These are phyloP conservation scores for Termitomyces sp. DNA, from an alignment of 768 basidiomycete species.

Conservation along the genomic window DNA sequence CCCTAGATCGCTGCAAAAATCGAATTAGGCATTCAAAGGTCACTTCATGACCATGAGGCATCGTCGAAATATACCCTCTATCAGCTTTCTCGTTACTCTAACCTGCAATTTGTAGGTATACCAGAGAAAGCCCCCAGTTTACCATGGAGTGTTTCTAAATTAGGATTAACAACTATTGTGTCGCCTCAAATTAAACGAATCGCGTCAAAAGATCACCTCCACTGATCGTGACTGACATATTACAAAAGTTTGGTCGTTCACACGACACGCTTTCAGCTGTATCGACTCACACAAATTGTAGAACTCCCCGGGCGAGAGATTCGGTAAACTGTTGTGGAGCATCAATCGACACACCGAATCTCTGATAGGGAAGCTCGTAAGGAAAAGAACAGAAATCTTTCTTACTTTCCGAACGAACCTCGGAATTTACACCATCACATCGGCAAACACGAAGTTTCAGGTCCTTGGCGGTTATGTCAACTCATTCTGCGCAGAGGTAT, in stretches of 20 bases:
- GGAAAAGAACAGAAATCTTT: not conserved
- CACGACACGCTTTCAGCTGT: not conserved
- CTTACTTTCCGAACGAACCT: slow-evolving; percentile 16
- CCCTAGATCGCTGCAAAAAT: slow-evolving; percentile 4
- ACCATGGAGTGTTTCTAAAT: not conserved
- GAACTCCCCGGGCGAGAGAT: slow-evolving; percentile 30
- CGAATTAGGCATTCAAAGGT: slow-evolving; percentile 3
- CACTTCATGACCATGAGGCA: not conserved
- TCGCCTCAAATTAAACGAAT: slow-evolving; percentile 28
- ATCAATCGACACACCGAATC: slow-evolving; percentile 27
- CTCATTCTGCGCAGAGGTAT: slow-evolving; percentile 22
- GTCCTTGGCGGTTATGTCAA: slow-evolving; percentile 14
- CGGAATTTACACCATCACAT: slow-evolving; percentile 26
- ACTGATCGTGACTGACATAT: slow-evolving; percentile 24
- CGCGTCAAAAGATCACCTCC: slow-evolving; percentile 26
- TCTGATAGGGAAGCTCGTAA: slow-evolving; percentile 15
- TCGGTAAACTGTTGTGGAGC: slow-evolving; percentile 23
- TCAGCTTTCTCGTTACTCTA: not conserved
- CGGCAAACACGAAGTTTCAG: slow-evolving; percentile 23
- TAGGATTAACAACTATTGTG: not conserved
- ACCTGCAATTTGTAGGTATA: not conserved
- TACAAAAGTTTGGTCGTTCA: not conserved
- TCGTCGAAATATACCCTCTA: not conserved
- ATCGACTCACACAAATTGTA: slow-evolving; percentile 30
- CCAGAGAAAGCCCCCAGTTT: not conserved